A percentile compares a stretch with the other conserved stretches of the same genome.
phyloP scores from a whole-genome alignment of 371 early-diverging fungal species.

The Syncephalastrum contaminatum region DNA sequence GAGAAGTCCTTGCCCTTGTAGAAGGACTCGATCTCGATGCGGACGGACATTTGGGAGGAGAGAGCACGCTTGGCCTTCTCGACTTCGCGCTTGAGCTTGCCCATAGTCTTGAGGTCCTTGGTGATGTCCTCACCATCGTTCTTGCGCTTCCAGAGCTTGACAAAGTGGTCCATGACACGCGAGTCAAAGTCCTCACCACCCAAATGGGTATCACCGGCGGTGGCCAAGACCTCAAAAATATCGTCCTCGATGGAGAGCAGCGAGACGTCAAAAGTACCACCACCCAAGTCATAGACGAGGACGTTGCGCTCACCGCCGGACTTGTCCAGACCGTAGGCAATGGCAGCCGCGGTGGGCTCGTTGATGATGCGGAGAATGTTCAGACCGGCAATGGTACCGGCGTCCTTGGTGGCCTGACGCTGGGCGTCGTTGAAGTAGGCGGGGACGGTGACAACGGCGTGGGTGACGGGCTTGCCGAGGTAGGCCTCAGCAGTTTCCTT shows the following conservation, averaged over 20 bases:
- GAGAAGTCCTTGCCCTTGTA: slow-evolving; percentile 98
- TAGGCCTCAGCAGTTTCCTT: slow-evolving; percentile 97
- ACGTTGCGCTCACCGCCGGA: slow-evolving; percentile 67
- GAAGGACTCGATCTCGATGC: slow-evolving; percentile 83
- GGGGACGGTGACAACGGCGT: slow-evolving; percentile 89
- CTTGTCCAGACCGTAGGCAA: slow-evolving; percentile 88
- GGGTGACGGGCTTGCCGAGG: slow-evolving; percentile 82
- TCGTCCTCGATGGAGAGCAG: slow-evolving; percentile 86
- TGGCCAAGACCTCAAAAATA: slow-evolving; percentile 85
- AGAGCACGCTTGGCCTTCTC: slow-evolving; percentile 91
- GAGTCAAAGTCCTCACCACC: slow-evolving; percentile 97
- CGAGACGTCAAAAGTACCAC: slow-evolving; percentile 96
- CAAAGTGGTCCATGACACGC: slow-evolving; percentile 80
- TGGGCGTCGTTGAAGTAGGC: slow-evolving; percentile 92
- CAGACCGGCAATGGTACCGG: slow-evolving; percentile 78
- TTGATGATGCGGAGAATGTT: slow-evolving; percentile 83
- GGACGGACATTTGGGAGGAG: slow-evolving; percentile 82
- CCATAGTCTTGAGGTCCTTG: slow-evolving; percentile 76
- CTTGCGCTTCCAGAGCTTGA: slow-evolving; percentile 75
- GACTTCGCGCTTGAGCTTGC: slow-evolving; percentile 84
- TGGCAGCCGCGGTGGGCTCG: slow-evolving; percentile 96
- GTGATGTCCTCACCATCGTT: slow-evolving; percentile 67
- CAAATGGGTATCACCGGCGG: slow-evolving; percentile 91
- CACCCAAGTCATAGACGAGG: slow-evolving; percentile 94
- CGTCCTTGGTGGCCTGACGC: slow-evolving; percentile 83